phyloP scores from a whole-genome alignment of 1,139 yeast species.

The Debaryomyces subglobosus region DNA sequence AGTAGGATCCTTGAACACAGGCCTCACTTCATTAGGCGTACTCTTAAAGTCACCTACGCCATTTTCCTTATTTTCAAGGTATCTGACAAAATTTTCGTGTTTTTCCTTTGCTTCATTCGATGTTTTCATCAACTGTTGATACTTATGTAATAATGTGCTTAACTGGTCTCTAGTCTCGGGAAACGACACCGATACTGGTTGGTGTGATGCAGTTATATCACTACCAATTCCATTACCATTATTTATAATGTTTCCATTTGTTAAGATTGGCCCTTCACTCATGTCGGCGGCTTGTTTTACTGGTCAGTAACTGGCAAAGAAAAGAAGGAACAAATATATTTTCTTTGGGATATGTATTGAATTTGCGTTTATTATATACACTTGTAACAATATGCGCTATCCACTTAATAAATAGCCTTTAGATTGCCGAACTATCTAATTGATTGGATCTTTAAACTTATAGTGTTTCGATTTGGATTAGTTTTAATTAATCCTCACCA shows the following conservation, averaged over 20 bases:
- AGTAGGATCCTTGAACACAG: slow-evolving; percentile 22
- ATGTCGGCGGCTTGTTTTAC: slow-evolving; percentile 3
- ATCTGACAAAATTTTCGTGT: slow-evolving; percentile 17
- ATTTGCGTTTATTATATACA: neutral
- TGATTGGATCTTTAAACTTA: slow-evolving; percentile 1
- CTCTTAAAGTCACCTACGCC: slow-evolving; percentile 12
- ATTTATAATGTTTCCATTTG: slow-evolving; percentile 4
- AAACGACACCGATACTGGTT: slow-evolving; percentile 10
- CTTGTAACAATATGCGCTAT: neutral
- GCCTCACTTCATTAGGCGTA: slow-evolving; percentile 9
- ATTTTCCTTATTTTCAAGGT: slow-evolving; percentile 16
- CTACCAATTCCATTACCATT: slow-evolving; percentile 1
- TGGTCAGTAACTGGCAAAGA: neutral
- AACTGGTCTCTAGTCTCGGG: slow-evolving; percentile 39
- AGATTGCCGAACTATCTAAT: slow-evolving; percentile 1
- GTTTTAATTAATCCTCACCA: slow-evolving; percentile 6
- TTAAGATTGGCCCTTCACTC: slow-evolving; percentile 10
- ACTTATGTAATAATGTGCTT: slow-evolving; percentile 33
- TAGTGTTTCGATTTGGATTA: slow-evolving; percentile 1
- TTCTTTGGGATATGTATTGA: neutral
- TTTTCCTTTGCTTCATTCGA: slow-evolving; percentile 22
- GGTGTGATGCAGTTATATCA: neutral
- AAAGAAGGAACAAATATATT: slow-evolving; percentile 3
- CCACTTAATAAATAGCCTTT: slow-evolving; percentile 1
- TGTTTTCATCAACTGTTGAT: slow-evolving; percentile 29